Evolutionary conservation across 2,329 filamentous ascomycete genomes (phyloP), one percentile per base, ranked within the genome.

Genomic region (Grosmannia clavigera): DNA sequence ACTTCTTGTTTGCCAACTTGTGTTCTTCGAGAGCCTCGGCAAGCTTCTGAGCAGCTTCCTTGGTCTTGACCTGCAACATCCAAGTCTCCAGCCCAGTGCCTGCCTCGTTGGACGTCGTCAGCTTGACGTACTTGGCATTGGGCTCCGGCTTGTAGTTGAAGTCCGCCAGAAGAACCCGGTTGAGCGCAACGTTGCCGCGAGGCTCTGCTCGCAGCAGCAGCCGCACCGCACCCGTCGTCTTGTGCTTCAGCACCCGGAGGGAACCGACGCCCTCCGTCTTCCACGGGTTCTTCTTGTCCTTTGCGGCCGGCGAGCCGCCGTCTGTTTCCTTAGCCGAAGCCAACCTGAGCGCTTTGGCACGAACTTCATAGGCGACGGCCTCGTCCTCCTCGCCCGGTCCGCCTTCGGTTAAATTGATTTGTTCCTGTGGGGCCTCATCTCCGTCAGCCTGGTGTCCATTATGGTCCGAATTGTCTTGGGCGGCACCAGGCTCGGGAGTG

Each of bases 181-280:
- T 95, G 67, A 95, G 74, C 3, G 87, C 80, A 55, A 92, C 76
- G 48, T 86, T 81, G 19, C 90, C 90, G 63, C 84, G 81, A 0
- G 88, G 88, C 64, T 91, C 87, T n/a, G 83, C 82, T 57, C 90
- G 83, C 63, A 92, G 74, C 25, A 95, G 73, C 54, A 94, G 74
- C 50, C 90, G 83, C 4, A 85, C 80, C 33, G 80, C 78, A 25
- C 81, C 82, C 0, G 84, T 88, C 19, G 79, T 78, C 70, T 88
- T 87, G 74, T 92, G 81, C 71, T 87, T 86, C 63, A 95, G 76
- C 16, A 95, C 70, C 48, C 87, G 85, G 58, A 92, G 74, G 12
- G 82, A 80, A 0, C 90, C 90, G 9, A 89, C 75, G 53, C 89
- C 90, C 69, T 86, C 82, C 0, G 80, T 83, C 35, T 78, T 75